Percentiles rank a stretch among this genome's conserved stretches.
Conservation (phyloP, 1,139 yeast genomes). For the Pichia sp. region DNA sequence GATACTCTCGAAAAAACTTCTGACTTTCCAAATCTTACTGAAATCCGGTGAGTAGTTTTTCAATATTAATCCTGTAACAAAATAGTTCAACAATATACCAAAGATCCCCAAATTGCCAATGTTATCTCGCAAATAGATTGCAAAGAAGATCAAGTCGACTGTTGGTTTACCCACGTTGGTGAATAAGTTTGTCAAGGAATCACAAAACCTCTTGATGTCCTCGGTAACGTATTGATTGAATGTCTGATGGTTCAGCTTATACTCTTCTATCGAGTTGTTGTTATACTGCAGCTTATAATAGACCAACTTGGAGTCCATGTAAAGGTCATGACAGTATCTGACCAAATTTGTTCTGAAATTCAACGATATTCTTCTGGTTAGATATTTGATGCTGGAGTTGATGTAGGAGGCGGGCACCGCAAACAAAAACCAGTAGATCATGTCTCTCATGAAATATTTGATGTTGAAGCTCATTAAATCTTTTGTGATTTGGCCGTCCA, state of each 20-base stretch:
- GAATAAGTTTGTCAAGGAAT: constrained; percentile 76
- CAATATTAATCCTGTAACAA: constrained; percentile 71
- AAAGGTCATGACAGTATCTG: constrained; percentile 86
- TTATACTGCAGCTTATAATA: constrained; percentile 70
- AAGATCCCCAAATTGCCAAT: constrained; percentile 80
- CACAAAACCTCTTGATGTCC: constrained; percentile 79
- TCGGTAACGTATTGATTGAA: constrained; percentile 80
- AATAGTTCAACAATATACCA: constrained; percentile 79
- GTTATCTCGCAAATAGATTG: constrained; percentile 77
- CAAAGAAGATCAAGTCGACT: constrained; percentile 81
- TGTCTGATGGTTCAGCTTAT: constrained; percentile 38
- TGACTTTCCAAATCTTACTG: constrained; percentile 67
- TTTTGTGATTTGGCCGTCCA: constrained; percentile 89
- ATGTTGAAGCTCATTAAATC: constrained; percentile 85
- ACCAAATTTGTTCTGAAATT: constrained; percentile 82
- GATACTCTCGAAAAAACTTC: constrained; percentile 80
- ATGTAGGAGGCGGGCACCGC: constrained; percentile 95
- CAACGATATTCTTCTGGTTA: constrained; percentile 72
- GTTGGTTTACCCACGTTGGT: constrained; percentile 90
- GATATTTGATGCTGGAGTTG: constrained; percentile 80
- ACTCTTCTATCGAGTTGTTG: constrained; percentile 28
- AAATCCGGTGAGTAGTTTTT: constrained; percentile 78
- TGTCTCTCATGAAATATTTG: constrained; percentile 66
- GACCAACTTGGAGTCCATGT: constrained; percentile 74
- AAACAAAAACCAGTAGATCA: constrained; percentile 80